Evolutionary conservation across 2,329 filamentous ascomycete genomes (phyloP).

Genomic region (Coniochaeta ligniaria): DNA sequence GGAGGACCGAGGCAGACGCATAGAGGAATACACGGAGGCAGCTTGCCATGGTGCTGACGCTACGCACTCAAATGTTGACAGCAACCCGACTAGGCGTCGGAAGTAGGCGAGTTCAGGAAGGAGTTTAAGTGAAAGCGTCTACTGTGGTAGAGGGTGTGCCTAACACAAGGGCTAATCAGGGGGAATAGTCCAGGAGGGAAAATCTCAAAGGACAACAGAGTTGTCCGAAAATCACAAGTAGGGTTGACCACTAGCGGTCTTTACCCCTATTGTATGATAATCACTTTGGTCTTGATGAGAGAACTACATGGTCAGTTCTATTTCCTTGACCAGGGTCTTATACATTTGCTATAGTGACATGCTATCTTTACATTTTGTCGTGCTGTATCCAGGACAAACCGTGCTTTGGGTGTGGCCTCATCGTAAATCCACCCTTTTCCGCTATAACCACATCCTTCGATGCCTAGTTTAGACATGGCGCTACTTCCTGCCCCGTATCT

Average conservation of each 20-base stretch:
- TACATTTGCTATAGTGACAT: not conserved
- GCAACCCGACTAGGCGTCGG: constrained; percentile 24
- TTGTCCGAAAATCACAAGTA: not conserved
- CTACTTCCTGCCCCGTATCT: constrained; percentile 13
- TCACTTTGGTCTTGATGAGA: no score
- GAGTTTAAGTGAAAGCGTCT: constrained; percentile 32
- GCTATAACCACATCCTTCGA: not conserved
- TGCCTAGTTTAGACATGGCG: not conserved
- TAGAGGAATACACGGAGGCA: constrained; percentile 16
- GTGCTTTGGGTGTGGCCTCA: not conserved
- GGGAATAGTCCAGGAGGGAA: constrained; percentile 21
- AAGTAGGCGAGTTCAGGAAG: constrained; percentile 30
- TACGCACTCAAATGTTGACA: constrained; percentile 28
- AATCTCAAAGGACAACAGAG: constrained; percentile 28
- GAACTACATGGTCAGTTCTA: no score
- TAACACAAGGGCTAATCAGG: constrained; percentile 33
- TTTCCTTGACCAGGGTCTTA: not conserved
- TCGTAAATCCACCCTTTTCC: not conserved
- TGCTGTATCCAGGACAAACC: not conserved
- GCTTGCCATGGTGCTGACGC: constrained; percentile 28
- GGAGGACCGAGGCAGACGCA: not conserved
- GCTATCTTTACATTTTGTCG: not conserved
- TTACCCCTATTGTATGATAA: no score
- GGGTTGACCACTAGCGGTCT: not conserved
- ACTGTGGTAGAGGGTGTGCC: constrained; percentile 33